A percentile compares a stretch with the other conserved stretches of the same genome.
Conservation (phyloP, 1,284 basidiomycete genomes). For the Fomitopsis betulina region DNA sequence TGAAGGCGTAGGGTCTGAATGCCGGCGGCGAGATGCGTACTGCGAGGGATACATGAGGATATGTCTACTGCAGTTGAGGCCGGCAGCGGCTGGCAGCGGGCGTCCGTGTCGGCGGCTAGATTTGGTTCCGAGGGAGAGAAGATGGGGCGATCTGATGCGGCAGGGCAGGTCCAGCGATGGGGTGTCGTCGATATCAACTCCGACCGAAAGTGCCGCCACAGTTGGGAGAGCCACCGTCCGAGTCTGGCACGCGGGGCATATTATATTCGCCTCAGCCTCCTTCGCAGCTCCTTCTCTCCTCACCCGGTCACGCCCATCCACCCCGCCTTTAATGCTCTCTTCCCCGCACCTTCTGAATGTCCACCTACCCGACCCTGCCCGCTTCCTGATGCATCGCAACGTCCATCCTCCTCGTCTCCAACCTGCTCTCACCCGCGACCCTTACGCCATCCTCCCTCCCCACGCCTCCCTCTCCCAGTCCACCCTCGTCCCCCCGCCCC, state of each 20-base stretch:
- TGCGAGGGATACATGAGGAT: background rate
- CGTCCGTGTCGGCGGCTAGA: conserved; percentile 3
- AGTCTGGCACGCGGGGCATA: background rate
- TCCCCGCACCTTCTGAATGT: background rate
- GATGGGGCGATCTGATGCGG: background rate
- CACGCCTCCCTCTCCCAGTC: background rate
- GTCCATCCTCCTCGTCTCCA: background rate
- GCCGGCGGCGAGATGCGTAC: background rate
- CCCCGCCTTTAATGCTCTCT: conserved; percentile 2
- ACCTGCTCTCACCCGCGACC: background rate
- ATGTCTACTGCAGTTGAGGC: background rate
- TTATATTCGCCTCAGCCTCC: conserved; percentile 1
- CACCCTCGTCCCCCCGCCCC: background rate
- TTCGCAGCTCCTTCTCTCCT: background rate
- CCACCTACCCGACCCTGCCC: background rate
- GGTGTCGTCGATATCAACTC: conserved; percentile 3
- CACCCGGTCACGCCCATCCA: background rate
- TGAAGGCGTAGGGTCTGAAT: background rate
- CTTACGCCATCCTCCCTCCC: background rate
- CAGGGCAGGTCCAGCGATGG: background rate
- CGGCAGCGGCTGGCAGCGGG: background rate
- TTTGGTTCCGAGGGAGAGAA: conserved; percentile 8
- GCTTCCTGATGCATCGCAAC: conserved; percentile 2
- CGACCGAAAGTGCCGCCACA: conserved; percentile 3
- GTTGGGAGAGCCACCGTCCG: background rate